phyloP scores from a whole-genome alignment of 495 filamentous ascomycete species.

The Penicillium cinerascens region DNA sequence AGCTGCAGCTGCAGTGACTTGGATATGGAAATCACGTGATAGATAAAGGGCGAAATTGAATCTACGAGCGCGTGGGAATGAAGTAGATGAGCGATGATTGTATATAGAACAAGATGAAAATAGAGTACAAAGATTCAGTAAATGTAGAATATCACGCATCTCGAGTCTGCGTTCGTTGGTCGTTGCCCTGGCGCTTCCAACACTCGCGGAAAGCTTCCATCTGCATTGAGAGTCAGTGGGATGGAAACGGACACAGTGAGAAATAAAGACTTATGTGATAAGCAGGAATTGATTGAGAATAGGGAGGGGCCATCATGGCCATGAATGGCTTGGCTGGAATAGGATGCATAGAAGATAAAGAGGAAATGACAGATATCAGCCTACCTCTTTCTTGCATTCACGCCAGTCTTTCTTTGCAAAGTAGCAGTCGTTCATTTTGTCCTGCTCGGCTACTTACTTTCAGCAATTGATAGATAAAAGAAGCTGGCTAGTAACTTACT shows the following conservation, averaged over 20 bases:
- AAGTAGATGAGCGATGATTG: background rate
- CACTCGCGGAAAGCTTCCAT: conserved; percentile 91
- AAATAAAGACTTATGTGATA: background rate
- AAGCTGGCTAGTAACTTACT: conserved; percentile 47
- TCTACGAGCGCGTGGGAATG: background rate
- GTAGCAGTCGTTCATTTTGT: conserved; percentile 90
- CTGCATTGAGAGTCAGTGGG: conserved; percentile 43
- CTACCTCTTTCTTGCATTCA: conserved; percentile 81
- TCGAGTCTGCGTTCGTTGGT: conserved; percentile 73
- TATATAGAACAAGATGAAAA: background rate
- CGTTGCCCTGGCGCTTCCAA: conserved; percentile 90
- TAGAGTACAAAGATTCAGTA: background rate
- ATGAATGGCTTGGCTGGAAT: background rate
- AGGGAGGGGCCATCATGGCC: background rate
- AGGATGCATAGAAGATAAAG: background rate
- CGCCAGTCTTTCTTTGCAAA: conserved; percentile 97
- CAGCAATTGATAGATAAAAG: background rate
- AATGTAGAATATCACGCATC: conserved; percentile 38
- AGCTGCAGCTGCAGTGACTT: conserved; percentile 5
- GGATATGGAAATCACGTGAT: conserved; percentile 15
- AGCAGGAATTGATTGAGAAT: background rate
- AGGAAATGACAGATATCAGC: conserved; percentile 19
- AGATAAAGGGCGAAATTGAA: background rate
- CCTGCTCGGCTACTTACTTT: conserved; percentile 67
- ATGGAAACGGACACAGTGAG: background rate